Evolutionary conservation across 805 yeast species (phyloP).

Genomic region (Vanderwaltozyma yarrowii): DNA sequence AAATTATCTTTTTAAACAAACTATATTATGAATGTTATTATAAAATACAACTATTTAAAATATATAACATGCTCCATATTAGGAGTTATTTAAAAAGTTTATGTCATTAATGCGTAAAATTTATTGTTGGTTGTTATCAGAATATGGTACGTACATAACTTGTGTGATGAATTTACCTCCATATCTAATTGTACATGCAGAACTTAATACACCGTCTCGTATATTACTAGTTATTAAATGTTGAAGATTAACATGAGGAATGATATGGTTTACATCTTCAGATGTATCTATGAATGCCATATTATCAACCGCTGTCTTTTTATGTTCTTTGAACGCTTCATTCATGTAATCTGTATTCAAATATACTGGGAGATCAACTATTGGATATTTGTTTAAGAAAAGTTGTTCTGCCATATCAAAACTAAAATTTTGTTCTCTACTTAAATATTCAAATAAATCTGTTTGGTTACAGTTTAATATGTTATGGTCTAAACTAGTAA

Average conservation of each 20-base stretch:
- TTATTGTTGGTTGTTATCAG: no score
- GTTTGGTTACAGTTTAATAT: conserved; percentile 25
- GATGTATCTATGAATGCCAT: neutral
- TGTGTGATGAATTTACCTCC: conserved; percentile 71
- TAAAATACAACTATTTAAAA: no score
- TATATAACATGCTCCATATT: no score
- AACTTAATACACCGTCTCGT: conserved; percentile 51
- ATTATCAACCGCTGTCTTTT: neutral
- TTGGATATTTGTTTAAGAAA: conserved; percentile 28
- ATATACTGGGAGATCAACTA: conserved; percentile 33
- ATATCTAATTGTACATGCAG: conserved; percentile 69
- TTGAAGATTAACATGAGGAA: conserved; percentile 59
- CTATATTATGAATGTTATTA: no score
- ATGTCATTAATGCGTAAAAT: no score
- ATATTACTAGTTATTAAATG: conserved; percentile 66
- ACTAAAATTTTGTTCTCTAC: conserved; percentile 19
- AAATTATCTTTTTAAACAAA: no score
- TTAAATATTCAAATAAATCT: conserved; percentile 19
- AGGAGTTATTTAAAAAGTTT: no score
- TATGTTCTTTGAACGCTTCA: neutral
- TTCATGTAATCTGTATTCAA: conserved; percentile 5
- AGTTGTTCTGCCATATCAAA: conserved; percentile 29
- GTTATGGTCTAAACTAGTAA: neutral
- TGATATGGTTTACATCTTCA: neutral
- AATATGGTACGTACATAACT: conserved; percentile 55